Percentiles rank a stretch among this genome's conserved stretches.
Conservation (phyloP, 2,329 filamentous ascomycete genomes). For the Diaporthe caulivora region DNA sequence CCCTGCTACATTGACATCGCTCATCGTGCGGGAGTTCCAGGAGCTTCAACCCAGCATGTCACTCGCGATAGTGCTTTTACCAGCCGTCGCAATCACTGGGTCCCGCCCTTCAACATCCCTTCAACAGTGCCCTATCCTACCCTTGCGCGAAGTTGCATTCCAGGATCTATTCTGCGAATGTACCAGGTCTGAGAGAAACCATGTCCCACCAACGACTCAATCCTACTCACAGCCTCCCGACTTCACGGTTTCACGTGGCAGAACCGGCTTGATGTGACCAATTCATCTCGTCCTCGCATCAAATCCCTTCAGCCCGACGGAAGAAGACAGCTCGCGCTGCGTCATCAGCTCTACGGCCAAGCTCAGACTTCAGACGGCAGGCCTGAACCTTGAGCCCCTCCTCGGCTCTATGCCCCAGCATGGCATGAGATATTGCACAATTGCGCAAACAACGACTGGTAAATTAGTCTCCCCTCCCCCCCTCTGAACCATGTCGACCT, state of each 20-base stretch:
- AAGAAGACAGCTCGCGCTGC: neutral
- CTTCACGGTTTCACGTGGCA: neutral
- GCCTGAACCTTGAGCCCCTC: neutral
- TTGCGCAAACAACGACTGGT: slow-evolving; percentile 10
- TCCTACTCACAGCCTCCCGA: neutral
- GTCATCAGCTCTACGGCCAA: slow-evolving; percentile 3
- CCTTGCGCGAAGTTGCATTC: neutral
- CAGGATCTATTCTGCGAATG: neutral
- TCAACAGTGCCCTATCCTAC: neutral
- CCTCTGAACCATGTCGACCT: neutral
- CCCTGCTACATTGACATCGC: neutral
- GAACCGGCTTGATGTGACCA: neutral
- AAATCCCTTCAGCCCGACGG: neutral
- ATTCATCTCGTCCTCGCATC: neutral
- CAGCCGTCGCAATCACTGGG: slow-evolving; percentile 5
- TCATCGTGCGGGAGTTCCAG: neutral
- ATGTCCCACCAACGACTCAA: neutral
- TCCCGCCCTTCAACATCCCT: neutral
- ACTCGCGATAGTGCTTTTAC: slow-evolving; percentile 14
- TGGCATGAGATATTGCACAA: slow-evolving; percentile 16
- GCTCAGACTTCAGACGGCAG: neutral
- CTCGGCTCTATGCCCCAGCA: neutral
- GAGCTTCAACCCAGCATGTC: slow-evolving; percentile 7
- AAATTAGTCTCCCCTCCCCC: neutral
- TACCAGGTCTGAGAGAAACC: neutral